phyloP scores from a whole-genome alignment of 805 yeast species.

The Kuraishia capsulata region DNA sequence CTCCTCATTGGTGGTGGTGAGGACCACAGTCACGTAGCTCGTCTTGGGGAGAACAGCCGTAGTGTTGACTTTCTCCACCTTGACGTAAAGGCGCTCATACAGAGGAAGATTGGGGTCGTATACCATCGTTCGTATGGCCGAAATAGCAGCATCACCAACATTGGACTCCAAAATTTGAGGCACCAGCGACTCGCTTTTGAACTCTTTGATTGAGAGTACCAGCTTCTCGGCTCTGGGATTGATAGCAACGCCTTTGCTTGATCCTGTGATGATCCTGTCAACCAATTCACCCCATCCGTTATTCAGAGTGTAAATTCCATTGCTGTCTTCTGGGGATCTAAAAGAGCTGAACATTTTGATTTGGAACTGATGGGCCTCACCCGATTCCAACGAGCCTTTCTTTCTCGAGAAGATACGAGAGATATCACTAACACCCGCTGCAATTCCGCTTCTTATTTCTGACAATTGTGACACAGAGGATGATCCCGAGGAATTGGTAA shows the following conservation, averaged over 20 bases:
- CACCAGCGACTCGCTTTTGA: constrained; percentile 32
- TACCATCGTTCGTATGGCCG: constrained; percentile 55
- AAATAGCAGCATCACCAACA: constrained; percentile 36
- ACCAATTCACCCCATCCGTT: constrained; percentile 88
- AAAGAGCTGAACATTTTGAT: constrained; percentile 68
- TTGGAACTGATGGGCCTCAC: constrained; percentile 62
- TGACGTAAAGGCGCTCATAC: constrained; percentile 52
- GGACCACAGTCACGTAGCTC: constrained; percentile 42
- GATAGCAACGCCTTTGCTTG: constrained; percentile 67
- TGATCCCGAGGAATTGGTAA: constrained; percentile 15
- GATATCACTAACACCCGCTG: constrained; percentile 83
- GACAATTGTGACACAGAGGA: constrained; percentile 9
- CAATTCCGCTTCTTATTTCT: constrained; percentile 63
- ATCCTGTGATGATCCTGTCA: constrained; percentile 69
- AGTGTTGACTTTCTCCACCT: constrained; percentile 38
- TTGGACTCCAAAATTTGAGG: constrained; percentile 12
- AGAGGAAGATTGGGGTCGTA: constrained; percentile 55
- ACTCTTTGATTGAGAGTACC: constrained; percentile 64
- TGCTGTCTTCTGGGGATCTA: constrained; percentile 25
- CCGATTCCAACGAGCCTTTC: constrained; percentile 48
- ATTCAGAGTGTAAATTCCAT: constrained; percentile 21
- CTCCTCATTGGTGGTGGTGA: constrained; percentile 39
- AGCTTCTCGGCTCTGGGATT: constrained; percentile 74
- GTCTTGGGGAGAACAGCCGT: constrained; percentile 14
- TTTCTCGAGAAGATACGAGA: constrained; percentile 65